Evolutionary conservation across 176 grass and related monocot genomes (phyloP).

Genomic region (Lolium rigidum): DNA sequence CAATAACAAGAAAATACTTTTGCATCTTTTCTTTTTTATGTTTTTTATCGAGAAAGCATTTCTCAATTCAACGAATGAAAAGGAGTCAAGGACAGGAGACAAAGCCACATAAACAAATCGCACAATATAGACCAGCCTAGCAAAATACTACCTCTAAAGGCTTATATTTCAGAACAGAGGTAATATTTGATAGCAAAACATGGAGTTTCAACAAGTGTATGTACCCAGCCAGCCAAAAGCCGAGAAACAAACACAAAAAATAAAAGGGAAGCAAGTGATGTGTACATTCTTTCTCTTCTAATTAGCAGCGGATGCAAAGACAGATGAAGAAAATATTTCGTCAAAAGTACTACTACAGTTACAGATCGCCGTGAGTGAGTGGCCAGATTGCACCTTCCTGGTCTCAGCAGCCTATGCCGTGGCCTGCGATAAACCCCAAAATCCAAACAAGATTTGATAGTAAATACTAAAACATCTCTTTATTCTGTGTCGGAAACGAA

Average conservation of each 20-base stretch:
- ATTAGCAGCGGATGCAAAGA: not conserved
- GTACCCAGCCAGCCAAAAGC: not conserved
- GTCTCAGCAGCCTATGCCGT: not conserved
- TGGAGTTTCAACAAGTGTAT: not conserved
- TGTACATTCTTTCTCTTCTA: not conserved
- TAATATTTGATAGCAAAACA: not conserved
- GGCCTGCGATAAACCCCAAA: not conserved
- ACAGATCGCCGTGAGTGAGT: not conserved
- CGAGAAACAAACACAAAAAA: not conserved
- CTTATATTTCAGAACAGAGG: too few relatives aligned
- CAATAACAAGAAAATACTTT: too few relatives aligned
- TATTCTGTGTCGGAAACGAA: conserved; percentile 33
- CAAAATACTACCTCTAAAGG: not conserved
- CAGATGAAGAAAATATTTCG: not conserved
- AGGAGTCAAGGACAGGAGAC: too few relatives aligned
- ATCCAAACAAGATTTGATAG: not conserved
- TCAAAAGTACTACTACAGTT: not conserved
- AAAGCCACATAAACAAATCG: not conserved
- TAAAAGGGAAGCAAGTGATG: not conserved
- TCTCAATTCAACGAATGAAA: too few relatives aligned
- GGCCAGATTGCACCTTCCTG: not conserved
- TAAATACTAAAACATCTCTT: conserved; percentile 26
- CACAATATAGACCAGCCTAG: not conserved
- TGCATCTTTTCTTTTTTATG: too few relatives aligned
- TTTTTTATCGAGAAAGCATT: too few relatives aligned